phyloP scores from a whole-genome alignment of 805 yeast genomes.

The Debaryomyces tyrocola region DNA sequence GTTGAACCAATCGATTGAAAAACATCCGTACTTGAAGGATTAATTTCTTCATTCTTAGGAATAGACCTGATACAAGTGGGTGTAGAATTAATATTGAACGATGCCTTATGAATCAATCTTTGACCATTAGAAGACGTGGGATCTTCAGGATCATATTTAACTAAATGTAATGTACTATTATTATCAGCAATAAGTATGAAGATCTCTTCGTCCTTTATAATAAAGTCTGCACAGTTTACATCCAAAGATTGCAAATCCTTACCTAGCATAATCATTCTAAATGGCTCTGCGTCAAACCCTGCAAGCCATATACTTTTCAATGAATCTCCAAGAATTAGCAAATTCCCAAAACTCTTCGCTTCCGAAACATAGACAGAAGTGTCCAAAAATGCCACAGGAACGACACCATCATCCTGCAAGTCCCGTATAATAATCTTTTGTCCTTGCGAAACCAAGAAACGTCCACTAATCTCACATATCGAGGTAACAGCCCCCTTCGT shows the following conservation, averaged over 20 bases:
- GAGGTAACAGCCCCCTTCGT: conserved; percentile 83
- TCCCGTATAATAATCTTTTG: conserved; percentile 79
- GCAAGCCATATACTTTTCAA: conserved; percentile 74
- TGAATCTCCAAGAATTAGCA: conserved; percentile 79
- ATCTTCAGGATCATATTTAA: conserved; percentile 92
- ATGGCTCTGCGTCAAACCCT: conserved; percentile 95
- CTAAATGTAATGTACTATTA: conserved; percentile 61
- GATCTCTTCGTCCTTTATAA: conserved; percentile 68
- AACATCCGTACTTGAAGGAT: conserved; percentile 24
- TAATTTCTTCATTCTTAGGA: conserved; percentile 35
- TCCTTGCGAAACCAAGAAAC: conserved; percentile 83
- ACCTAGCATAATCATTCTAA: conserved; percentile 75
- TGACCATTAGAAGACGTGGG: conserved; percentile 81
- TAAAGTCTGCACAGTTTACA: conserved; percentile 72
- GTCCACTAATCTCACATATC: conserved; percentile 76
- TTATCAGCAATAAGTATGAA: conserved; percentile 69
- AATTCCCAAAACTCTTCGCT: conserved; percentile 78
- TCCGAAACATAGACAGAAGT: conserved; percentile 78
- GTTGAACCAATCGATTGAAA: conserved; percentile 71
- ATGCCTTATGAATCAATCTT: conserved; percentile 64
- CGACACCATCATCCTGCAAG: conserved; percentile 82
- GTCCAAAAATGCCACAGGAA: conserved; percentile 92
- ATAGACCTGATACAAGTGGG: conserved; percentile 55
- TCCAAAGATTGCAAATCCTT: conserved; percentile 67
- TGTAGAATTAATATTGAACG: conserved; percentile 65